Evolutionary conservation across 306 rosid genomes (phyloP), one percentile per base, ranked within the genome.

Genomic region (Glycine soja): DNA sequence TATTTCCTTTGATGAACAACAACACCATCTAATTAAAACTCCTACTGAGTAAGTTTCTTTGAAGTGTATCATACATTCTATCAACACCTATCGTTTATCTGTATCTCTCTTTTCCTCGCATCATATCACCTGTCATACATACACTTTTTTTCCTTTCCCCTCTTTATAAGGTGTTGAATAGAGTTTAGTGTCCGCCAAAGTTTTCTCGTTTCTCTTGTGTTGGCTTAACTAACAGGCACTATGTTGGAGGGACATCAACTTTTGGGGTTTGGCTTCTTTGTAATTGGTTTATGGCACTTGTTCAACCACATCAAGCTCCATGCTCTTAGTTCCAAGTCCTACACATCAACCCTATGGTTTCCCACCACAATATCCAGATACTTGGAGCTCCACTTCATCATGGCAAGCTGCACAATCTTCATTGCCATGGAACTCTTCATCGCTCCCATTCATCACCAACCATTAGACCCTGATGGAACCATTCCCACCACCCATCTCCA

Each of bases 201-300:
- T 16, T 7, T 56, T 16, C 32, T 4, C 16, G 30, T 47, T 72
- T 62, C 46, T 50, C 72, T 38, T 34, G 68, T 62, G 66, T 72
- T 76, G 66, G 34, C 30, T 2, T 24, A 24, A 6, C 19, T 40
- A 51, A 67, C 7, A 47, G 24, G 43, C 14, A 85, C 86, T 43
- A 78, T 92, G 84, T 7, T 75, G 54, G 84, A 90, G 7, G 98
- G 98, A 32, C 98, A 94, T 75, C 85, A 86, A 47, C 67, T 82
- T 53, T 86, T 92, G 24, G 98, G 98, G 1, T 75, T 90, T 48
- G 94, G 88, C 2, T 92, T 94, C 91, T 80, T 85, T 34, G 8
- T 88, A 40, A 12, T 91, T 54, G 98, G 98, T 16, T 70, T 94
- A 76, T 94, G 97, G 98, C 97, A 94, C 62, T 92, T 91, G 78